Evolutionary conservation across 1,284 basidiomycete species (phyloP).

Genomic region (Trichosporon sp.): DNA sequence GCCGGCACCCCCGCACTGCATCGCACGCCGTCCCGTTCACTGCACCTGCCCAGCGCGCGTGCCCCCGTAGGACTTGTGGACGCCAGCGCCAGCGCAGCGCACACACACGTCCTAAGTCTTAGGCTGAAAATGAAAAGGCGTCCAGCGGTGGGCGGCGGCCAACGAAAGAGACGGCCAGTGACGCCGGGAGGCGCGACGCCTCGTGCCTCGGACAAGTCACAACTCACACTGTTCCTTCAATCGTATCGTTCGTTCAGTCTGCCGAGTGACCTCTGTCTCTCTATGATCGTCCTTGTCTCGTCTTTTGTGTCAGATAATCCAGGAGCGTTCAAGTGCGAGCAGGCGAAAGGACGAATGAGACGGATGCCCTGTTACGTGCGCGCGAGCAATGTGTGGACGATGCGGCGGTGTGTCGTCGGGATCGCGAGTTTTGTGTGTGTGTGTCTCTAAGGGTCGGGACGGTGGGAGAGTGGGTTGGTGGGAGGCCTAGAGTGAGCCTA

Average conservation of each 20-base stretch:
- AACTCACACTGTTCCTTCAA: slow-evolving; percentile 17
- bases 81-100: background rate
- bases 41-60: background rate
- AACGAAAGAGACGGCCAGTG: slow-evolving; percentile 7
- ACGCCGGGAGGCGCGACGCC: slow-evolving; percentile 19
- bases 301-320: background rate
- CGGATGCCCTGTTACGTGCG: background rate
- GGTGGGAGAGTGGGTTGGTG: slow-evolving; percentile 8
- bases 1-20: background rate
- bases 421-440: slow-evolving; percentile 2
- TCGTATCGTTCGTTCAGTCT: slow-evolving; percentile 5
- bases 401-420: background rate
- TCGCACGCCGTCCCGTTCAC: background rate
- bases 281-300: slow-evolving; percentile 15
- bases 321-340: background rate
- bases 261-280: background rate
- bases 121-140: background rate
- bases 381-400: background rate
- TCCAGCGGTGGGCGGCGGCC: background rate
- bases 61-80: background rate
- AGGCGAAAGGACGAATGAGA: background rate
- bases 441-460: background rate
- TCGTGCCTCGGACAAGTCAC: slow-evolving; percentile 17
- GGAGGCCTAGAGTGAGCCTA: slow-evolving; percentile 1
- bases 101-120: background rate